Percentiles rank a stretch among this genome's conserved stretches.
These are phyloP conservation scores for Populus simonii DNA, from an alignment of 345 rosid genomes.

Conservation along the genomic window DNA sequence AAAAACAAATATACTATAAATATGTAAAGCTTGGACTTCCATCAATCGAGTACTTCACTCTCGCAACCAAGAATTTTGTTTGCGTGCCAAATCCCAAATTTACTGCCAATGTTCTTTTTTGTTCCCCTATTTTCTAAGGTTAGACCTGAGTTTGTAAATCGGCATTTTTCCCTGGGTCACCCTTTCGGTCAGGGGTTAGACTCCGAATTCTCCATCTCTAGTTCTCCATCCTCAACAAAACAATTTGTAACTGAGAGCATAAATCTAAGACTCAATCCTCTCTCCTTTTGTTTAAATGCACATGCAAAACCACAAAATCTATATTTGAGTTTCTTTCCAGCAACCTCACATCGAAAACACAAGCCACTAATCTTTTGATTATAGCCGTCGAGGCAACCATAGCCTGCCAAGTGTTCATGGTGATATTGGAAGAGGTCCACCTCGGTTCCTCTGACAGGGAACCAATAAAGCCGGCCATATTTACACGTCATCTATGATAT, in stretches of 20 bases:
- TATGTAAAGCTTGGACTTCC: no score
- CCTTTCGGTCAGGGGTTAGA: neutral
- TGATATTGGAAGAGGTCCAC: neutral
- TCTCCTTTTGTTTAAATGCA: no score
- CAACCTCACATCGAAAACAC: slow-evolving; percentile 4
- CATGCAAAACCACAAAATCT: slow-evolving; percentile 1
- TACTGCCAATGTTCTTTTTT: no score
- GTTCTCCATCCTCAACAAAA: neutral
- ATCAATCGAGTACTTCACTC: neutral
- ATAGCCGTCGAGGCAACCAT: slow-evolving; percentile 10
- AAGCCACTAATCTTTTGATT: neutral
- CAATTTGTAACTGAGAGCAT: neutral
- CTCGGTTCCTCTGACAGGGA: slow-evolving; percentile 8
- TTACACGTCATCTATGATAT: neutral
- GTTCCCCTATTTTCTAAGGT: no score
- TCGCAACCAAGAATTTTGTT: no score
- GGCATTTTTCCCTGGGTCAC: neutral
- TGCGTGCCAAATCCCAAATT: no score
- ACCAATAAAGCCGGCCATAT: slow-evolving; percentile 14
- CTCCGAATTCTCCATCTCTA: neutral
- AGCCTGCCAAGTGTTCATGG: slow-evolving; percentile 7
- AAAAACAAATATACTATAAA: no score
- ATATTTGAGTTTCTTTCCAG: neutral
- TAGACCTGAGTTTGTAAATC: no score
- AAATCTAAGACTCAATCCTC: no score